Conservation (phyloP, 2,329 filamentous ascomycete species). For the Iodosphaeria phyllophila region DNA sequence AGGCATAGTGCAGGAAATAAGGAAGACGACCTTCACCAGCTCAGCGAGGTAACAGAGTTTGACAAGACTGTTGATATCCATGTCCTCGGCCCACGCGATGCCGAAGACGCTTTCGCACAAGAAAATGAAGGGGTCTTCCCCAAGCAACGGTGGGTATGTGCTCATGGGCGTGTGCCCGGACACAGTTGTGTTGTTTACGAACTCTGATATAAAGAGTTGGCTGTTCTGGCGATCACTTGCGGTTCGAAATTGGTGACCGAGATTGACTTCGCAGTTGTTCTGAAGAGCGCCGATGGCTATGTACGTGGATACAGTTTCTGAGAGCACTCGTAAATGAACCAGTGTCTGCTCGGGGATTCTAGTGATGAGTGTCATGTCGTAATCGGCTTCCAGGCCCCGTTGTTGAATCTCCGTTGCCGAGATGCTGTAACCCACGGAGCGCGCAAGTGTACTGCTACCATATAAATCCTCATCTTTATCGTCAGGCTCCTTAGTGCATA, state of each 20-base stretch:
- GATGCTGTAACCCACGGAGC: constrained; percentile 65
- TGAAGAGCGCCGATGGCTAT: constrained; percentile 56
- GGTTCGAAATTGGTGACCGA: constrained; percentile 45
- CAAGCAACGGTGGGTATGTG: constrained; percentile 38
- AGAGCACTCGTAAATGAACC: constrained; percentile 72
- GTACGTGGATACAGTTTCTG: constrained; percentile 78
- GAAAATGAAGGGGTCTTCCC: constrained; percentile 60
- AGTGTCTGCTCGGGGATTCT: constrained; percentile 70
- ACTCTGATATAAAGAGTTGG: constrained; percentile 52
- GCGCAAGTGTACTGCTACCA: constrained; percentile 39
- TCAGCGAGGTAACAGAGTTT: constrained; percentile 81
- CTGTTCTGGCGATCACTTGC: constrained; percentile 56
- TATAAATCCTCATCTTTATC: constrained; percentile 24
- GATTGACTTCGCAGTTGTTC: constrained; percentile 36
- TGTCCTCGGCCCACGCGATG: constrained; percentile 44
- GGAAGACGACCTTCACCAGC: constrained; percentile 60
- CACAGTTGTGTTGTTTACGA: constrained; percentile 22
- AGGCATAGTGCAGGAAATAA: constrained; percentile 36
- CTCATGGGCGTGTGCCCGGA: constrained; percentile 22
- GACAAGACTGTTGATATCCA: constrained; percentile 64
- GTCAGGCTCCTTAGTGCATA: constrained; percentile 14
- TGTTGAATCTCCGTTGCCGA: constrained; percentile 82
- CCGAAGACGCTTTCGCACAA: constrained; percentile 62
- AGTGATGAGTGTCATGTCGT: constrained; percentile 58
- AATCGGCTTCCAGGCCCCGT: constrained; percentile 59